phyloP scores from a whole-genome alignment of 2,329 filamentous ascomycete genomes.

The Diaporthe aspalathi region DNA sequence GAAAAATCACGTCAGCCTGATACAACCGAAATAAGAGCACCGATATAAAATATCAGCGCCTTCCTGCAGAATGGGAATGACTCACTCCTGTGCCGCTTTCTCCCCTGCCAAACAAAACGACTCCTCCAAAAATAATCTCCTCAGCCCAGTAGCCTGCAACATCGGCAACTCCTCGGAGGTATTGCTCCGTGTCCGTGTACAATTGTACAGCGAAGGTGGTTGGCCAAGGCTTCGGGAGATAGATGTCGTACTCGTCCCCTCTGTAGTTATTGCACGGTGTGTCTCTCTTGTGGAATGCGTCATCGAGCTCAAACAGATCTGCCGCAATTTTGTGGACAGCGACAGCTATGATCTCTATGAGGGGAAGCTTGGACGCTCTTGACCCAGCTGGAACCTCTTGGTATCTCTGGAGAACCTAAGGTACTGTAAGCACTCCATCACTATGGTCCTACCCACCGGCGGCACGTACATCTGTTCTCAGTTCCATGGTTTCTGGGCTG shows the following conservation, averaged over 20 bases:
- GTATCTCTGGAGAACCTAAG: constrained; percentile 1
- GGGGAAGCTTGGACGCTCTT: neutral
- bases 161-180: constrained; percentile 46
- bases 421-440: neutral
- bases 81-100: constrained; percentile 15
- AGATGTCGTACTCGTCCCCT: neutral
- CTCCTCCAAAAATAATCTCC: constrained; percentile 44
- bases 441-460: neutral
- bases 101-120: constrained; percentile 42
- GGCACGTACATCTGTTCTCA: neutral
- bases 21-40: neutral
- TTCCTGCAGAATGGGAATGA: neutral
- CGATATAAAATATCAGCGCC: too few species aligned
- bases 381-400: constrained; percentile 9
- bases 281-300: neutral
- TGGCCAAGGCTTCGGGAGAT: constrained; percentile 35
- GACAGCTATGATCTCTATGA: neutral
- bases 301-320: neutral
- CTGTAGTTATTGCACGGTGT: neutral
- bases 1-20: neutral
- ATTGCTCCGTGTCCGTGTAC: constrained; percentile 46
- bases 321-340: constrained; percentile 18
- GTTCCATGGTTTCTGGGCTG: neutral
- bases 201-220: constrained; percentile 44
- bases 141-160: constrained; percentile 48